Conservation (phyloP, 129 eudicot genomes). For the Artemisia tridentata region DNA sequence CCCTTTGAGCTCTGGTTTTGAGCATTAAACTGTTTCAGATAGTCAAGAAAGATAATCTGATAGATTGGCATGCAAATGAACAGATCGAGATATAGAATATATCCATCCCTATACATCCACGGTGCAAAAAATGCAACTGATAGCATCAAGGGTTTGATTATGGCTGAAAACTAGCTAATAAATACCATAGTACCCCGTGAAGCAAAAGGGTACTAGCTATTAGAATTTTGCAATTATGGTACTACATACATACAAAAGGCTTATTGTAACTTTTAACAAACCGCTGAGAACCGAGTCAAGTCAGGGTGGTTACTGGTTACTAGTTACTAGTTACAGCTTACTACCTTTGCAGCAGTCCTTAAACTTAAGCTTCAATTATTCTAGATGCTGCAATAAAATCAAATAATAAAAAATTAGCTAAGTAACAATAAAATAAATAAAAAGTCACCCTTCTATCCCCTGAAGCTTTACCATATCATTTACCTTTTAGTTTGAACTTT, state of each 20-base stretch:
- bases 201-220: not conserved
- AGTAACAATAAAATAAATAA: too few relatives aligned
- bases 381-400: slow-evolving; percentile 29
- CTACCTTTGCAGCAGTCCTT: slow-evolving; percentile 3
- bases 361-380: slow-evolving; percentile 8
- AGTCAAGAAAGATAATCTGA: not conserved
- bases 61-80: not conserved
- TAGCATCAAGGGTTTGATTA: not conserved
- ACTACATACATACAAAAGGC: slow-evolving; percentile 3
- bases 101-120: not conserved
- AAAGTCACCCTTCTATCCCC: not conserved
- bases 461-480: not conserved
- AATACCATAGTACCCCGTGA: not conserved
- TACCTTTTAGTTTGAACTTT: too few relatives aligned
- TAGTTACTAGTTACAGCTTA: not conserved
- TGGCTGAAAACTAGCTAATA: not conserved
- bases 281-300: slow-evolving; percentile 1
- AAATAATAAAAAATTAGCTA: not conserved
- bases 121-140: too few relatives aligned
- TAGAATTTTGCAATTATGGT: not conserved
- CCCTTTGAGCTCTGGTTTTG: not conserved
- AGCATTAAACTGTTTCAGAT: not conserved
- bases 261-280: slow-evolving; percentile 2
- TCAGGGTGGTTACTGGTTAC: slow-evolving; percentile 3
- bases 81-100: not conserved